phyloP scores from a whole-genome alignment of 176 grass and related monocot species.

The Lolium perenne region DNA sequence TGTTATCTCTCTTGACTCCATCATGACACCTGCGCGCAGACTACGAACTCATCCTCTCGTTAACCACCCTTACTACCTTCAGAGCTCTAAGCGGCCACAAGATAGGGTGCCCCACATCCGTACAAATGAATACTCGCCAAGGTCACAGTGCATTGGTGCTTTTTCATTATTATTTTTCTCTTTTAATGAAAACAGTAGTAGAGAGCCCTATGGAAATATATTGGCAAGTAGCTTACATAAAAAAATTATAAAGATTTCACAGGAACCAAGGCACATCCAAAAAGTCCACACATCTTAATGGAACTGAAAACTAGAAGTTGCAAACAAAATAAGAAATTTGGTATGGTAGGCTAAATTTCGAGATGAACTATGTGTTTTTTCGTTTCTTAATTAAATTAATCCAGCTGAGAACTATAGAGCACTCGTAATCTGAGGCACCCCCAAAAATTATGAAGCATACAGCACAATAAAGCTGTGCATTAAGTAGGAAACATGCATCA shows the following conservation, averaged over 20 bases:
- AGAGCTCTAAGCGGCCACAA: no score
- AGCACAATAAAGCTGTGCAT: not conserved
- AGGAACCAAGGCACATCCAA: not conserved
- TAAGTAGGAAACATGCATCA: slow-evolving; percentile 8
- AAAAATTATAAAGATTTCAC: not conserved
- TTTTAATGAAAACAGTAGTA: not conserved
- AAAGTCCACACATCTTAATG: not conserved
- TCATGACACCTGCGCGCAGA: no score
- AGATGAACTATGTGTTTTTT: not conserved
- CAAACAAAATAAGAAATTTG: slow-evolving; percentile 19
- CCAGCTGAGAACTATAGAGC: slow-evolving; percentile 4
- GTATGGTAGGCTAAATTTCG: not conserved
- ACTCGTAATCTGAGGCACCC: not conserved
- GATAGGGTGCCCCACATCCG: not conserved
- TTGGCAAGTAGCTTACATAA: slow-evolving; percentile 6
- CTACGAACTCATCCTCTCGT: no score
- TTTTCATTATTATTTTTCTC: not conserved
- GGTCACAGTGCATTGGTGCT: not conserved
- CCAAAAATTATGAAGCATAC: slow-evolving; percentile 4
- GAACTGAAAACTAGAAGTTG: slow-evolving; percentile 22
- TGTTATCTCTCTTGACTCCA: no score
- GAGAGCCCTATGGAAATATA: not conserved
- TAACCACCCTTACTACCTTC: no score
- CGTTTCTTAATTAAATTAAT: slow-evolving; percentile 16
- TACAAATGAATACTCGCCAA: not conserved